A percentile compares a stretch with the other conserved stretches of the same genome.
Evolutionary conservation across 2,329 filamentous ascomycete species (phyloP).

Genomic region (Albophoma yamanashiensis): DNA sequence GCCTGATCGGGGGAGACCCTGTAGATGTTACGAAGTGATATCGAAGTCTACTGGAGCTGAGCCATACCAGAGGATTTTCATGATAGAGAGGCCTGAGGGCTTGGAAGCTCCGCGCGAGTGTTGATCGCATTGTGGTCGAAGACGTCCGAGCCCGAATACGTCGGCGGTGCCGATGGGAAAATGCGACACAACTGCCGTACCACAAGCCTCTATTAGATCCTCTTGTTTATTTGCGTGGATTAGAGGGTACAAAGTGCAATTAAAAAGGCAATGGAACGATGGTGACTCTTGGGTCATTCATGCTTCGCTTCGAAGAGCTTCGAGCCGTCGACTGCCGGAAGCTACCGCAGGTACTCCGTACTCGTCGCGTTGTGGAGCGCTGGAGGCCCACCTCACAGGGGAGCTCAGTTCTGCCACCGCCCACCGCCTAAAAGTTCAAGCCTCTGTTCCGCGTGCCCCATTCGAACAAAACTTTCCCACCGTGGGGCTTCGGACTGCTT

Average conservation of each 20-base stretch:
- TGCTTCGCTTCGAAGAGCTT: neutral
- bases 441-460: neutral
- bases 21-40: neutral
- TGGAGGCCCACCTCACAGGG: neutral
- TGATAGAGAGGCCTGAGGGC: slow-evolving; percentile 34
- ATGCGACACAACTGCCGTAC: neutral
- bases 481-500: slow-evolving; percentile 13
- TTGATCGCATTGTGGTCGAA: slow-evolving; percentile 24
- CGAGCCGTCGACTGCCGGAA: neutral
- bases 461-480: slow-evolving; percentile 20
- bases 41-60: too few species aligned
- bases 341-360: neutral
- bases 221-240: neutral
- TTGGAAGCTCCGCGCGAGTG: slow-evolving; percentile 24
- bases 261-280: neutral
- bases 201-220: neutral
- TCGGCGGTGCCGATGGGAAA: neutral
- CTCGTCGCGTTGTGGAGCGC: neutral
- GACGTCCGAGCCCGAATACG: neutral
- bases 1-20: slow-evolving; percentile 80
- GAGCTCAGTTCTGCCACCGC: slow-evolving; percentile 27
- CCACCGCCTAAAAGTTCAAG: slow-evolving; percentile 42
- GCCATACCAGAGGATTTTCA: slow-evolving; percentile 75
- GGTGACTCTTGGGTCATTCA: neutral
- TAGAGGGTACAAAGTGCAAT: neutral